phyloP scores from a whole-genome alignment of 1,139 yeast species.

The Saccharomyces hybrid region DNA sequence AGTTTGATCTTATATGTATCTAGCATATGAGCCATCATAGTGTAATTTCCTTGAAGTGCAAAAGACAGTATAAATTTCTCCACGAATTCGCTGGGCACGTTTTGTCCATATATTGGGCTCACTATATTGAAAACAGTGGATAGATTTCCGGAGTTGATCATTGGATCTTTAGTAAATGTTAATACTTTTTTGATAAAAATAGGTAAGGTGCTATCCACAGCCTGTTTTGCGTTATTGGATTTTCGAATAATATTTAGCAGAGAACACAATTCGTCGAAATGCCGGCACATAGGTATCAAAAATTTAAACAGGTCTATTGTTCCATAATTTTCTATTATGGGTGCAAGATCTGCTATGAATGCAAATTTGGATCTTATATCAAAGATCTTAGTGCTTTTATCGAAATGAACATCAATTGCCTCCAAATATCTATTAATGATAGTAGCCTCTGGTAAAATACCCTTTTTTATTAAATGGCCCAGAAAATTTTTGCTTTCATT shows the following conservation, averaged over 20 bases:
- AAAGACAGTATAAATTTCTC: background rate
- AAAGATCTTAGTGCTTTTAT: constrained; percentile 4
- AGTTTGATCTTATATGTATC: background rate
- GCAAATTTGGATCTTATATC: constrained; percentile 10
- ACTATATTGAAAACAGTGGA: background rate
- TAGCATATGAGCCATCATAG: constrained; percentile 6
- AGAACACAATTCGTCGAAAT: constrained; percentile 14
- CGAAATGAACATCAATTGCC: background rate
- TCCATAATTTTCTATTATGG: constrained; percentile 12
- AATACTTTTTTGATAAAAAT: background rate
- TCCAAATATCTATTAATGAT: constrained; percentile 11
- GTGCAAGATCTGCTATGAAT: constrained; percentile 16
- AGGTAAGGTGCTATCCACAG: background rate
- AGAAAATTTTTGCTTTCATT: constrained; percentile 12
- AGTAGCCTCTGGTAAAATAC: constrained; percentile 9
- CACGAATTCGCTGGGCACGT: background rate
- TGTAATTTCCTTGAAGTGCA: constrained; percentile 1
- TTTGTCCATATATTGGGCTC: background rate
- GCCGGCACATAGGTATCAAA: constrained; percentile 18
- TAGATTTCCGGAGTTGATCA: background rate
- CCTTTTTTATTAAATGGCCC: constrained; percentile 9
- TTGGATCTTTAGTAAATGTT: background rate
- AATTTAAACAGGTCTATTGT: constrained; percentile 10
- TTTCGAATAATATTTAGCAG: constrained; percentile 12
- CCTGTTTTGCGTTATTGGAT: constrained; percentile 7